Percentiles rank a stretch among this genome's conserved stretches.
Conservation (phyloP, 306 rosid genomes). For the Pyrus betulifolia region DNA sequence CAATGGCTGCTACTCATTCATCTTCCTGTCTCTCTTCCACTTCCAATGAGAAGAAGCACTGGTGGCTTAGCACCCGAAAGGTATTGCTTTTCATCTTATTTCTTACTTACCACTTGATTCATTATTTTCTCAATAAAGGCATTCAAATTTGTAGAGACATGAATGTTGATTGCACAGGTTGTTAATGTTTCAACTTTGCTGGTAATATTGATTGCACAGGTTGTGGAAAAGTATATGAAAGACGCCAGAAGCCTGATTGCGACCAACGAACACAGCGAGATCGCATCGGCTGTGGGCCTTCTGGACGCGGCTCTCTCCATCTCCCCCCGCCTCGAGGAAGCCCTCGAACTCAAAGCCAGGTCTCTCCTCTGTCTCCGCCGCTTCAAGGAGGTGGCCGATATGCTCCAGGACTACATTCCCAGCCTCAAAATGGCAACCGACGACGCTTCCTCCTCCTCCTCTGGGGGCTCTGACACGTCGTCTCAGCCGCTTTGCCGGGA, state of each 20-base stretch:
- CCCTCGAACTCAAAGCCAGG: slow-evolving; percentile 78
- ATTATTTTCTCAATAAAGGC: neutral
- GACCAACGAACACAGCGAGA: slow-evolving; percentile 58
- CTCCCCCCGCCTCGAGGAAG: slow-evolving; percentile 66
- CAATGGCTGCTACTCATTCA: slow-evolving; percentile 52
- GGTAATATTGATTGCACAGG: slow-evolving; percentile 22
- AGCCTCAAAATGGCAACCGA: slow-evolving; percentile 67
- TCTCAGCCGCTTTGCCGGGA: slow-evolving; percentile 63
- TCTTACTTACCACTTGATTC: neutral
- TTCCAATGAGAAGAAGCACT: slow-evolving; percentile 65
- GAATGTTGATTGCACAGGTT: too few relatives aligned
- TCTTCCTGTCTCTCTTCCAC: slow-evolving; percentile 34
- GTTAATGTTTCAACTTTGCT: neutral
- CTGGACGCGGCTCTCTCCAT: slow-evolving; percentile 76
- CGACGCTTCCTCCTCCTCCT: slow-evolving; percentile 15
- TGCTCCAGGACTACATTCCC: slow-evolving; percentile 95
- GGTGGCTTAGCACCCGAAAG: slow-evolving; percentile 93
- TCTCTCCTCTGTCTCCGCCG: slow-evolving; percentile 66
- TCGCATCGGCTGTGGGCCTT: slow-evolving; percentile 57
- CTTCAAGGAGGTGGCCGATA: slow-evolving; percentile 80
- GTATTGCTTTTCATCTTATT: slow-evolving; percentile 20
- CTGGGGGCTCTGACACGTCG: slow-evolving; percentile 37
- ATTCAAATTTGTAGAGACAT: too few relatives aligned
- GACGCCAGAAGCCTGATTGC: slow-evolving; percentile 72
- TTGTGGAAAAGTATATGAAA: slow-evolving; percentile 66